Evolutionary conservation across 2,329 filamentous ascomycete genomes (phyloP), one percentile per base, ranked within the genome.

Genomic region (Penicillium sp.): DNA sequence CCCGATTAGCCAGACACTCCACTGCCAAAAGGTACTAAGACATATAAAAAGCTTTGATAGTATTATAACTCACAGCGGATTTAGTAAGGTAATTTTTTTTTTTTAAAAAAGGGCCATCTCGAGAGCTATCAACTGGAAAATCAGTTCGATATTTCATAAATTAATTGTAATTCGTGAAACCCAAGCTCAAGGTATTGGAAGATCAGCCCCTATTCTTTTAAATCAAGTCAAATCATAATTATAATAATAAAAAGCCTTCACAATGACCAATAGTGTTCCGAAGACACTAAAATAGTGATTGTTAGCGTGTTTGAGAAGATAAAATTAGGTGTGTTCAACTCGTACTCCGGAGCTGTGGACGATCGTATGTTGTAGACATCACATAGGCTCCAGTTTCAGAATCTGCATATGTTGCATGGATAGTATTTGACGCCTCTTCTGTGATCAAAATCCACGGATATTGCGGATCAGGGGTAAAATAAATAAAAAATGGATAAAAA

Each of bases 1-100:
- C 64, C 64, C 64, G 63, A 68, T 66, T 69, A 69, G 67, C 66
- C 61, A 62, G 50, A 53, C 58, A 61, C 60, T 67, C 69, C 69
- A 71, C 69, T 48, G 30, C 42, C 66, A 57, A 62, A 17, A 47
- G 47, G 12, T 28, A 42, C 48, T 50, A 50, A 44, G 9, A 25
- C 30, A 26, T 25, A 22, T 22, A 22, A 22, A 22, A 22, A 22
- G 22, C 22, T 22, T 22, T 22, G 22, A 22, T 3, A 2, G 22
- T 2, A 22, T 22, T 22, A 22, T 22, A 22, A 3, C 22, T 22
- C 22, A 22, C 22, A 22, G 22, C 22, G 2, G 22, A 22, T 22
- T 22, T 4, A n/a, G n/a, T n/a, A 4, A 22, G 22, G 22, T 22
- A 22, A 22, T 22, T n/a, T n/a, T n/a, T n/a, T n/a, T n/a, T n/a